Evolutionary conservation across 2,329 filamentous ascomycete genomes (phyloP), one percentile per base, ranked within the genome.

Genomic region (Colletotrichum eleusines): DNA sequence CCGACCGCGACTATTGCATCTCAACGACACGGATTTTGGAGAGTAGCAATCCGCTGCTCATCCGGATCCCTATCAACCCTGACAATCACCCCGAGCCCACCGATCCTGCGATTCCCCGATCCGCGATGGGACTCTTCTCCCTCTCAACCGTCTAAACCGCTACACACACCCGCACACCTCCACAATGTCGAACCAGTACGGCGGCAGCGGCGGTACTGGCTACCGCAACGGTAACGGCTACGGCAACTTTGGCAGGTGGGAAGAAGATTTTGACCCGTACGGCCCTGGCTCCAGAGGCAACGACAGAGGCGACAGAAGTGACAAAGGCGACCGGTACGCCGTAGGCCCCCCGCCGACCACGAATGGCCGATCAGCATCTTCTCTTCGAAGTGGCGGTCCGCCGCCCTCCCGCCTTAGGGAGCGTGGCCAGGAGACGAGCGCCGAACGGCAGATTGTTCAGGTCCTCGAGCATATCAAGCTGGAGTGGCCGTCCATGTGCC

Each of bases 401-500:
- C 75, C 76, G 46, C 76, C 73, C 61, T 74, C 79, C 59, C 74
- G 75, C 44, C 28, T 38, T 31, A 60, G 69, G 23, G 67, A 74
- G 51, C 77, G 78, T 74, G 78, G 80, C 73, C 82, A 76, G 72
- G 82, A 81, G 75, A 84, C 86, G 53, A 87, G 81, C 73, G 86
- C 87, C 64, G 87, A 89, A 79, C 81, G 85, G 59, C 86, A 89
- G 78, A 89, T 90, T 70, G 81, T 82, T 60, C 85, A 89, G 75
- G 89, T 97, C 2, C 85, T 98, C 59, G 90, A 94, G 74, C 90
- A 93, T 75, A 97, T 99, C 77, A 91, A 95, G 78, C 84, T 88
- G 68, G 94, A 97, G 78, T 99, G 96, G 95, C 92, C 93, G 53
- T 92, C 94, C 75, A 96, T 99, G 92, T 94, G 93, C 74, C 88